Percentiles rank a stretch among this genome's conserved stretches.
Evolutionary conservation across 2,329 filamentous ascomycete species (phyloP).

Genomic region (Pleoardoris graminearum): DNA sequence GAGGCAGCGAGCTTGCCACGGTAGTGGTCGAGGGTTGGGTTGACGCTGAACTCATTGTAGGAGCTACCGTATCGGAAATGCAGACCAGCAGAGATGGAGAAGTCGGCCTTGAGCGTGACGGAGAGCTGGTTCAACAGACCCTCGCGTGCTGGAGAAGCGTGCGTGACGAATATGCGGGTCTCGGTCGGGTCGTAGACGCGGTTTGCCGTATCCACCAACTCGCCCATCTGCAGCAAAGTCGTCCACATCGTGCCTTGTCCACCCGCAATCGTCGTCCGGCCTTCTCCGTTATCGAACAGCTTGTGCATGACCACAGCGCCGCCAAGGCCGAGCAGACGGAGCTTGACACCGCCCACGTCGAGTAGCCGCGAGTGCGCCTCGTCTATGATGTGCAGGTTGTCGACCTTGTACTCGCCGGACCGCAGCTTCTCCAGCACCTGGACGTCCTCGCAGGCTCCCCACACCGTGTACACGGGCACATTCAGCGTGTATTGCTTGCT

Average conservation of each 20-base stretch:
- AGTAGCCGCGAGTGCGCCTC: constrained; percentile 95
- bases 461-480: constrained; percentile 96
- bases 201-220: constrained; percentile 95
- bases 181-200: constrained; percentile 98
- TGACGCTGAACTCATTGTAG: constrained; percentile 99
- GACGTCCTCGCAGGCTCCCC: constrained; percentile 98
- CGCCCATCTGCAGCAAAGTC: constrained; percentile 95
- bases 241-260: constrained; percentile 99
- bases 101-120: constrained; percentile 95
- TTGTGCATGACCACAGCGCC: constrained; percentile 99
- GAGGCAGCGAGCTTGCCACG: constrained; percentile 97
- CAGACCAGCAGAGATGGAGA: constrained; percentile 94
- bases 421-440: constrained; percentile 96
- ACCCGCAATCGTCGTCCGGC: constrained; percentile 95
- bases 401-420: constrained; percentile 96
- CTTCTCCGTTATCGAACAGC: constrained; percentile 97
- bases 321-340: constrained; percentile 88
- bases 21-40: constrained; percentile 96
- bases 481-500: constrained; percentile 88
- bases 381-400: constrained; percentile 97
- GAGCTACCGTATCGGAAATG: constrained; percentile 99
- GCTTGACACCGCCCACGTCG: constrained; percentile 93
- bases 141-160: constrained; percentile 94
- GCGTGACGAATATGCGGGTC: constrained; percentile 93
- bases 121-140: constrained; percentile 97